These are phyloP conservation scores for Microcyclosporella mali DNA, from an alignment of 2,329 filamentous ascomycete species.

Conservation along the genomic window DNA sequence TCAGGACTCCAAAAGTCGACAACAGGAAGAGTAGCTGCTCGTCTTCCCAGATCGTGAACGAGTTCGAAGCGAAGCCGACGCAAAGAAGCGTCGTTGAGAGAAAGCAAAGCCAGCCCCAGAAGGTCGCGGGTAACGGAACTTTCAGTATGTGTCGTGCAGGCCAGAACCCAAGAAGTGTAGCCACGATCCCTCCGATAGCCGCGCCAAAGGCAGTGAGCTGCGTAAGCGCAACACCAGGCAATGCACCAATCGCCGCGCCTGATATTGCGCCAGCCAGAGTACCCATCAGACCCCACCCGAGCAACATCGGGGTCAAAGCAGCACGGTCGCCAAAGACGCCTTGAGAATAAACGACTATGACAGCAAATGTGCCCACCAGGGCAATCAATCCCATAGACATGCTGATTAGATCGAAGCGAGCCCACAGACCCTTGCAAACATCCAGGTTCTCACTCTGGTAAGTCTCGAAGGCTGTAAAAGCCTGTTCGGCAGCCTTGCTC, in stretches of 20 bases:
- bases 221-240: constrained; percentile 35
- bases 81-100: constrained; percentile 81
- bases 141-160: constrained; percentile 38
- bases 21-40: constrained; percentile 89
- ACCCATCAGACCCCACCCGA: constrained; percentile 47
- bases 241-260: constrained; percentile 24
- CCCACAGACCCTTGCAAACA: constrained; percentile 81
- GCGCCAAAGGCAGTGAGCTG: constrained; percentile 38
- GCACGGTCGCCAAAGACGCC: constrained; percentile 47
- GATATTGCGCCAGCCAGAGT: constrained; percentile 35
- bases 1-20: constrained; percentile 74
- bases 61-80: constrained; percentile 93
- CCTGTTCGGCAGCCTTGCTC: constrained; percentile 31
- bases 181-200: constrained; percentile 35
- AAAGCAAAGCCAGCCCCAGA: constrained; percentile 85
- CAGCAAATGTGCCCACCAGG: constrained; percentile 59
- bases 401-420: constrained; percentile 77
- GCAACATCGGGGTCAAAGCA: constrained; percentile 48
- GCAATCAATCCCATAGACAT: constrained; percentile 77
- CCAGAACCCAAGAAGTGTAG: constrained; percentile 38
- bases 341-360: constrained; percentile 67
- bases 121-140: constrained; percentile 59
- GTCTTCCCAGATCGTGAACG: constrained; percentile 98
- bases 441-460: constrained; percentile 75
- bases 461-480: constrained; percentile 55